Conservation (phyloP, 73 alveolate genomes). For the Paramecium biaurelia region DNA sequence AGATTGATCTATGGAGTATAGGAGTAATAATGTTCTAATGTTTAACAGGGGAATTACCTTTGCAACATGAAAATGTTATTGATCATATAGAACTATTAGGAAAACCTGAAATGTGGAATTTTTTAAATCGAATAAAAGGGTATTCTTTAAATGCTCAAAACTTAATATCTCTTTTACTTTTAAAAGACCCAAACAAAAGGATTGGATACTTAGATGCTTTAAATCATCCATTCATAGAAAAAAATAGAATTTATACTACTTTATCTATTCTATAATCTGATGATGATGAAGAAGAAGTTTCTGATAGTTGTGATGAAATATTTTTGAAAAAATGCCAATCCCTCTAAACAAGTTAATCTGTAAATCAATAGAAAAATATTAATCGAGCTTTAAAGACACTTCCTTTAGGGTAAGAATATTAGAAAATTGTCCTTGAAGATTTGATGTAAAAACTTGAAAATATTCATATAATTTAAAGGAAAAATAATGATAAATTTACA, state of each 20-base stretch:
- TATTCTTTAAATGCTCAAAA: background rate
- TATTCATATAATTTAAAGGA: background rate
- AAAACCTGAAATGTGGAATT: background rate
- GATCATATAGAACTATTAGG: background rate
- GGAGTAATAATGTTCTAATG: conserved; percentile 9
- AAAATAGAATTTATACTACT: background rate
- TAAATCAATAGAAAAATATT: background rate
- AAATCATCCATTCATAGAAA: conserved; percentile 83
- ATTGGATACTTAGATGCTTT: conserved; percentile 83
- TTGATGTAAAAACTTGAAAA: background rate
- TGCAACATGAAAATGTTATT: background rate
- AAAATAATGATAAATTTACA: background rate
- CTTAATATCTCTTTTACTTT: background rate
- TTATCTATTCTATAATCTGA: background rate
- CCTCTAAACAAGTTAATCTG: background rate
- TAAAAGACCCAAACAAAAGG: background rate
- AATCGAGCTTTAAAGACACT: background rate
- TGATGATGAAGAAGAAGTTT: background rate
- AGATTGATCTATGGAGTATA: background rate
- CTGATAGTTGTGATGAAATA: background rate
- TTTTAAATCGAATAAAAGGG: background rate
- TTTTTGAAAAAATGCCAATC: background rate
- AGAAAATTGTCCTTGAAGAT: background rate
- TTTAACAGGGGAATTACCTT: background rate
- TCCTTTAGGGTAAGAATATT: background rate